phyloP scores from a whole-genome alignment of 2,329 filamentous ascomycete species.

The Rachicladosporium sp. region DNA sequence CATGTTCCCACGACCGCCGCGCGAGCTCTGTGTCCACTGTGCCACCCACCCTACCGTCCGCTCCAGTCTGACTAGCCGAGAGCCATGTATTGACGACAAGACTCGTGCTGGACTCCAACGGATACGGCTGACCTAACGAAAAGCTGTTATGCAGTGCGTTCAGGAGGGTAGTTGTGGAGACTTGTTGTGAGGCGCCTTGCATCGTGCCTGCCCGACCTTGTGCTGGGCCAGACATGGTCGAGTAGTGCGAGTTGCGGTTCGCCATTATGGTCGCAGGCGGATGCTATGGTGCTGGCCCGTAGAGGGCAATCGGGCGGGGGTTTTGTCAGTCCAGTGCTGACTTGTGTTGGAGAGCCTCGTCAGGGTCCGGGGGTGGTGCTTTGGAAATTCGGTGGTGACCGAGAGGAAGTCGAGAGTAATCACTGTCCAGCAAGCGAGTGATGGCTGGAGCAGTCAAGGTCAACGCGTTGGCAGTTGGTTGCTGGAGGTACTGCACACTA shows the following conservation, averaged over 20 bases:
- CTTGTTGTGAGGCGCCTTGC: conserved; percentile 52
- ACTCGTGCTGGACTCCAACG: conserved; percentile 79
- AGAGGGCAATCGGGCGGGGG: too few relatives aligned
- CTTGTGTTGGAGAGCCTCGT: too few relatives aligned
- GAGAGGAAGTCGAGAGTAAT: too few relatives aligned
- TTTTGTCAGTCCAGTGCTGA: too few relatives aligned
- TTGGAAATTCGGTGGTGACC: too few relatives aligned
- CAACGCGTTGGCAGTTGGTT: too few relatives aligned
- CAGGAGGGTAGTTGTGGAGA: conserved; percentile 84
- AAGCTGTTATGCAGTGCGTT: conserved; percentile 89
- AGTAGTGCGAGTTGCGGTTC: conserved; percentile 50
- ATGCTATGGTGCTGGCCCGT: too few relatives aligned
- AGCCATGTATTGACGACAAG: conserved; percentile 93
- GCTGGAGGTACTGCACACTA: too few relatives aligned
- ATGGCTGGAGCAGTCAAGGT: too few relatives aligned
- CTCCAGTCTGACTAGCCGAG: conserved; percentile 59
- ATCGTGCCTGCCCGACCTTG: conserved; percentile 39
- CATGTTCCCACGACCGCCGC: conserved; percentile 87
- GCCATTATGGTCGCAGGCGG: conserved; percentile 39
- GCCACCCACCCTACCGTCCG: conserved; percentile 58
- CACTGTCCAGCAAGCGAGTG: too few relatives aligned
- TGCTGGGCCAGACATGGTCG: conserved; percentile 44
- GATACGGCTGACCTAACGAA: conserved; percentile 67
- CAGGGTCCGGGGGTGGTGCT: too few relatives aligned
- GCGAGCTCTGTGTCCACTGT: conserved; percentile 72